A percentile compares a stretch with the other conserved stretches of the same genome.
Conservation (phyloP, 306 rosid species). For the Fragaria iinumae region DNA sequence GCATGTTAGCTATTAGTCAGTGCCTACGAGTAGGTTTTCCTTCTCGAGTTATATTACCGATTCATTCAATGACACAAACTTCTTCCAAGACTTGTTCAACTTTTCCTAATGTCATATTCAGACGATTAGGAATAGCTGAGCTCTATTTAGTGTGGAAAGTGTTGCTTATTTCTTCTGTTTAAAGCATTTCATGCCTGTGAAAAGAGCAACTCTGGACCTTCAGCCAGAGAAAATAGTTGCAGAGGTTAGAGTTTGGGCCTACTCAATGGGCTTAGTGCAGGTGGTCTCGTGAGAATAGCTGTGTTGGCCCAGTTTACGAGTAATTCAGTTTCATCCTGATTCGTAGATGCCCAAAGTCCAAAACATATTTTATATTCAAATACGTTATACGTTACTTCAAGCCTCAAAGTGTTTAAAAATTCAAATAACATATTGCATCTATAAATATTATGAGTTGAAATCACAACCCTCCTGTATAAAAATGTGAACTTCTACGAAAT, state of each 20-base stretch:
- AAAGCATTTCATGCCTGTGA: background rate
- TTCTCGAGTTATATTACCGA: background rate
- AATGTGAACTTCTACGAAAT: too few relatives aligned
- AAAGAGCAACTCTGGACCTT: too few relatives aligned
- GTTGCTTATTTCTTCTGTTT: background rate
- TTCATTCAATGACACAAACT: background rate
- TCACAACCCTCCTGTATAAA: accelerated
- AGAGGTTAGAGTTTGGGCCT: background rate
- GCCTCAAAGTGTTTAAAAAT: too few relatives aligned
- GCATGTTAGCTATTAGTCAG: background rate
- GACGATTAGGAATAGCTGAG: background rate
- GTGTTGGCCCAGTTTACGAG: background rate
- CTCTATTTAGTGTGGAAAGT: background rate
- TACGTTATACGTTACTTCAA: background rate
- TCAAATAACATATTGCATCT: too few relatives aligned
- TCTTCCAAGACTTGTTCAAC: background rate
- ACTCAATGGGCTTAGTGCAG: background rate
- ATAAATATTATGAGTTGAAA: too few relatives aligned
- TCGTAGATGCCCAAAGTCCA: background rate
- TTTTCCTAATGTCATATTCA: background rate
- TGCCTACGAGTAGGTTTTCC: background rate
- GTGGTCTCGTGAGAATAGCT: background rate
- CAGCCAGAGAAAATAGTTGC: too few relatives aligned
- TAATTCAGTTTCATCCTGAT: background rate
- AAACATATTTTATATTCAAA: background rate